Base-by-base conservation (phyloP, 2,329 filamentous ascomycete genomes). In the Capronia americana region DNA sequence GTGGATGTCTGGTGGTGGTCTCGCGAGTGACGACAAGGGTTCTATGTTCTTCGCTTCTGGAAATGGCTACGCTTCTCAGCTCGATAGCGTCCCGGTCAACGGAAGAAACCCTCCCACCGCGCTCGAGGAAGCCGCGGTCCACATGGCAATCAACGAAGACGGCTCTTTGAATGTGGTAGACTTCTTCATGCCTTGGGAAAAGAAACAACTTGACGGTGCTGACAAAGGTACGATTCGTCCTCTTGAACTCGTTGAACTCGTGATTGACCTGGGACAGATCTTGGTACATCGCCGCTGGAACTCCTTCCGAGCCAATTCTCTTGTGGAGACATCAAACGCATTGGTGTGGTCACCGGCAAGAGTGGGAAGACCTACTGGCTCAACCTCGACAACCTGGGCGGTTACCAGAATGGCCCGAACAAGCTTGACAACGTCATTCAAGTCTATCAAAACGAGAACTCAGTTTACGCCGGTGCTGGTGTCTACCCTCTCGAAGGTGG, bases 111-210 rank as follows among this genome's bases (percentile, higher is more conserved):
- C 66, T 14, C 68, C 70, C 17, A 68, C 67, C n/a, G 71, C 73
- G 3, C 70, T 76, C 14, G 75, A 72, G 59, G 73, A 76, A 69
- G 70, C 70, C 32, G 60, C 65, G 32, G 70, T 69, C 3, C 64
- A 71, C 55, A 66, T 71, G 69, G 64, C 68, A 28, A 69, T 71
- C 64, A 69, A 66, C 32, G 59, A 67, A 24, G 68, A 66, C 53
- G 73, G 73, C 6, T 79, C 84, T 50, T 79, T 86, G 0, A 76
- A 75, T 0, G 69, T 85, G 3, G 76, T 79, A 10, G 84, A 86
- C 59, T 86, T 85, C 71, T 86, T 86, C 65, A 83, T 86, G 78
- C 84, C 84, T 0, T 84, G 79, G 68, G 83, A 85, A 55, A 85
- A 86, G 62, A 54, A 77, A 78, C 63, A 80, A 0, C 75, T 85